Evolutionary conservation across 1,284 basidiomycete genomes (phyloP).

Genomic region (Ustilago cynodontis): DNA sequence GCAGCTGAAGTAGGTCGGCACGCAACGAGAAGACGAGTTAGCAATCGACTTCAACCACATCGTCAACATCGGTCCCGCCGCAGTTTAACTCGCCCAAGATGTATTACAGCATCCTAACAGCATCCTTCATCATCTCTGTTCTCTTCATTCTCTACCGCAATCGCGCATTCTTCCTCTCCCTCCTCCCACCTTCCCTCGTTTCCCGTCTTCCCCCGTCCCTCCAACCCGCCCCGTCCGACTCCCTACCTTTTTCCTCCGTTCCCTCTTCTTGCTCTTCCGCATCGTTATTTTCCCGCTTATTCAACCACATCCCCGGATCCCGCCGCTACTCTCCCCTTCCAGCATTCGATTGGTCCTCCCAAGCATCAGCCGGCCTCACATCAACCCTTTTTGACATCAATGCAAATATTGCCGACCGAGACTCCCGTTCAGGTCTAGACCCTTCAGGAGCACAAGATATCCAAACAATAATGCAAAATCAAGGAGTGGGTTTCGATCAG

Average conservation of each 20-base stretch:
- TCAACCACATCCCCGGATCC: not conserved
- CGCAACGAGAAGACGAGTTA: no score
- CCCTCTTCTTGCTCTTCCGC: no score
- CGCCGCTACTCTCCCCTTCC: constrained; percentile 19
- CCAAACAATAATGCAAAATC: constrained; percentile 57
- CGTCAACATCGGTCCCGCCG: not conserved
- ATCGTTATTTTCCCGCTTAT: not conserved
- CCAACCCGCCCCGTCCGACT: constrained; percentile 5
- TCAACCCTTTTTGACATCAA: constrained; percentile 63
- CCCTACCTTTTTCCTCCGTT: constrained; percentile 1
- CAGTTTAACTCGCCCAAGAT: constrained; percentile 8
- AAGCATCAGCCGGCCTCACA: constrained; percentile 47
- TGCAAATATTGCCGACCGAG: constrained; percentile 58
- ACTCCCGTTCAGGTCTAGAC: constrained; percentile 58
- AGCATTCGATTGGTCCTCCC: constrained; percentile 51
- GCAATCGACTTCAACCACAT: not conserved
- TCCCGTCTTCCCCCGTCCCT: constrained; percentile 18
- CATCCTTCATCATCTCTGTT: constrained; percentile 38
- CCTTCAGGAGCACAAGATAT: constrained; percentile 58
- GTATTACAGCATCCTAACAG: constrained; percentile 45
- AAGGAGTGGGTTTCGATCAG: constrained; percentile 62
- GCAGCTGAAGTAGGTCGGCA: no score
- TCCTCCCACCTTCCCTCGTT: constrained; percentile 31
- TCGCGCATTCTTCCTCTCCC: constrained; percentile 22
- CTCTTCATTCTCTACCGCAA: constrained; percentile 40